Evolutionary conservation across 2,329 filamentous ascomycete species (phyloP).

Genomic region (Botrytis squamosa): DNA sequence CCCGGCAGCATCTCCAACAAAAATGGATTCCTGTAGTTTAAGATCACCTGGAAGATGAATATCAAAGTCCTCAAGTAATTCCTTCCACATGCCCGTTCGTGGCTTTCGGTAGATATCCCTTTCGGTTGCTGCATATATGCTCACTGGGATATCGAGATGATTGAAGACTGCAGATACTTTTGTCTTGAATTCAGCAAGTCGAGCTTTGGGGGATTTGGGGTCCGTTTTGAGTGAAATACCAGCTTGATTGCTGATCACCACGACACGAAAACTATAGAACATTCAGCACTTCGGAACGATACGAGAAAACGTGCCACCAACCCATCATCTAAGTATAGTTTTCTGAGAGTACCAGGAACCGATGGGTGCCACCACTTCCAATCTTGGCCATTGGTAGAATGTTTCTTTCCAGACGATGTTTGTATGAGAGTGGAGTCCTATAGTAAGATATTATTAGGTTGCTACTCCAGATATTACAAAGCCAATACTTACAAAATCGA

Average conservation of each 20-base stretch:
- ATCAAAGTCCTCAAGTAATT: slow-evolving; percentile 54
- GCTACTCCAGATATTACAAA: background rate
- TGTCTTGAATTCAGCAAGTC: slow-evolving; percentile 76
- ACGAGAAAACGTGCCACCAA: slow-evolving; percentile 41
- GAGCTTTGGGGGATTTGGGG: slow-evolving; percentile 65
- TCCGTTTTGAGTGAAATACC: slow-evolving; percentile 74
- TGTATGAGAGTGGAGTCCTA: slow-evolving; percentile 86
- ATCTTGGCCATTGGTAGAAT: slow-evolving; percentile 67
- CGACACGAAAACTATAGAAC: slow-evolving; percentile 62
- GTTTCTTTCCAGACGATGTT: slow-evolving; percentile 77
- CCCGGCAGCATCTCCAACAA: slow-evolving; percentile 83
- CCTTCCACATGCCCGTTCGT: slow-evolving; percentile 82
- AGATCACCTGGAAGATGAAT: slow-evolving; percentile 50
- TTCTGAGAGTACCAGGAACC: slow-evolving; percentile 66
- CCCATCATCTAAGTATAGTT: slow-evolving; percentile 67
- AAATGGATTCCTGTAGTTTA: slow-evolving; percentile 72
- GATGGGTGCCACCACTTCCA: slow-evolving; percentile 91
- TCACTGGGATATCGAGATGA: slow-evolving; percentile 72
- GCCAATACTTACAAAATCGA: slow-evolving; percentile 56
- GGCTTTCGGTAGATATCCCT: slow-evolving; percentile 86
- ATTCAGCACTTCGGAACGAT: slow-evolving; percentile 13
- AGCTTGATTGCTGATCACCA: slow-evolving; percentile 86
- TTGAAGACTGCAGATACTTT: slow-evolving; percentile 70
- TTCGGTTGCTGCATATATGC: slow-evolving; percentile 81
- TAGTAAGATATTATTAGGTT: background rate